Evolutionary conservation across 2,329 filamentous ascomycete genomes (phyloP), one percentile per base, ranked within the genome.

Genomic region (Neopestalotiopsis sp.): DNA sequence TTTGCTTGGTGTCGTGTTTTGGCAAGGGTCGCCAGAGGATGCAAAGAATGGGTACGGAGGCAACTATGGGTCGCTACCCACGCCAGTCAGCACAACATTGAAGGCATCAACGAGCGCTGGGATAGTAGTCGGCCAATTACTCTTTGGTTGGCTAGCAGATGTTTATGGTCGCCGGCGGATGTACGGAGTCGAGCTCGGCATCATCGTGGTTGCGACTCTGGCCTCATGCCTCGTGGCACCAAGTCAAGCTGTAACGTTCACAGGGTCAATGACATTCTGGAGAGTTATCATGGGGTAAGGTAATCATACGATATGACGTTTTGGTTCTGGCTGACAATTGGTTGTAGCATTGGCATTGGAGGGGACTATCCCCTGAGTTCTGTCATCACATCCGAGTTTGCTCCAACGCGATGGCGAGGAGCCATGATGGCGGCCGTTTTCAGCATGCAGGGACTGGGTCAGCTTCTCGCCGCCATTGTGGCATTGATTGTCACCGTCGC

Each of bases 351-450:
- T 69, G 92, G 92, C 38, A 93, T 94, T 65, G 92, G 93, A 72
- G 93, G 93, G 70, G 93, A 96, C 76, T 96, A 96, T 78, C 94
- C 94, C 2, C 84, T 96, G 6, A 92, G 89, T 61, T 91, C 91
- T 0, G 91, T 96, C 66, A 95, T 95, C 72, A 95, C 92, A 5
- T 92, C 93, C 12, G 93, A 96, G 85, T 95, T 95, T 77, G 92
- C 93, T 9, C 94, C 92, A 2, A 95, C 93, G 13, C 89, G 91
- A 74, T 94, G 92, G 89, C 87, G 93, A 74, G 93, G 92, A 70
- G 92, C 90, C 69, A 95, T 96, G 91, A 92, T 96, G 85, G 92
- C 90, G 12, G 87, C 91, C 17, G 92, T 95, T 63, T 96, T 96
- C 76, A 92, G 92, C 49, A 95, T 95, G 92, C 93, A 96, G 76